Base-by-base conservation (phyloP, 768 basidiomycete genomes). In the Pisolithus albus region DNA sequence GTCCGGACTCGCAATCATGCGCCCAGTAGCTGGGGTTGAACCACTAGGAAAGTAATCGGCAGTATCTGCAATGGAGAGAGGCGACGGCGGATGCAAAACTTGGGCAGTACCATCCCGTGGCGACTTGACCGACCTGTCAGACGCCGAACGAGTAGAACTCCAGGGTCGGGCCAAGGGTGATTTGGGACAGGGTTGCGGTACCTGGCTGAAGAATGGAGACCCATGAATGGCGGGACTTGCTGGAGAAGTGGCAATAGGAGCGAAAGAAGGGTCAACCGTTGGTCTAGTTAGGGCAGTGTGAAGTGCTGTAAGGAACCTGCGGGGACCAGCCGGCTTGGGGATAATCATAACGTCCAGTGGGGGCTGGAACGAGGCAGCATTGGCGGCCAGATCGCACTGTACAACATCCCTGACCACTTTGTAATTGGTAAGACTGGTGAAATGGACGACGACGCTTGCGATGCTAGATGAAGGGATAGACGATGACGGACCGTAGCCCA, bases 281-380 rank as follows among this genome's bases (percentile, higher is more conserved):
- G 96, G 94, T 57, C 84, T 88, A 8, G 81, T 87, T 46, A 90
- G 77, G 1, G 93, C 93, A 4, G 91, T 97, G 64, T 95, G 88
- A 16, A 99, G 73, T 23, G 93, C 88, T 19, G 93, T 94, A 58
- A 99, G 73, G 59, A 97, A 85, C 8, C 95, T 83, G 37, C 95
- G 82, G 7, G 96, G 96, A 5, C 96, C 95, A 16, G 89, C 94
- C 9, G 95, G 95, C 69, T 98, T 99, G 19, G 94, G 95, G 37
- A 98, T 86, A 58, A 99, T 91, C 79, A 98, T 89, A 26, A 99
- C 82, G 59, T 99, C 96, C 1, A 96, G 86, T 10, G 87, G 66
- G 15, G 76, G 72, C 21, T 71, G 63, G 61, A 72, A 53, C 10
- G 77, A 69, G 34, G 71, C 67, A 19, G 69, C 59, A 48, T 78